These are phyloP conservation scores for Trichoderma sp. DNA, from an alignment of 2,329 filamentous ascomycete species.

Conservation along the genomic window DNA sequence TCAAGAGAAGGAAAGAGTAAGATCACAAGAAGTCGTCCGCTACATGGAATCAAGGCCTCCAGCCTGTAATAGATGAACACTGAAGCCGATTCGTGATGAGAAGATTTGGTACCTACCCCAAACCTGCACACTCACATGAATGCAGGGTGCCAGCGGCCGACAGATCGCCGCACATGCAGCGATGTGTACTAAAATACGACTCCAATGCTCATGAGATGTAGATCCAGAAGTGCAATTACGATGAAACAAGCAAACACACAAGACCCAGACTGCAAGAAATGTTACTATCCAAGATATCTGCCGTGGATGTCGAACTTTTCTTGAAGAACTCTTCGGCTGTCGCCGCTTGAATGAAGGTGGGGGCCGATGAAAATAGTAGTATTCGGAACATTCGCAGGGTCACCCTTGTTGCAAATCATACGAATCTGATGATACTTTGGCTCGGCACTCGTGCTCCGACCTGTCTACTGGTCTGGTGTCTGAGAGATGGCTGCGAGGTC, in stretches of 20 bases:
- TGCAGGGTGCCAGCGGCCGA: background rate
- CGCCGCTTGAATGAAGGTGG: background rate
- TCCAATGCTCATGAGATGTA: background rate
- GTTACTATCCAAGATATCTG: background rate
- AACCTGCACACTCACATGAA: background rate
- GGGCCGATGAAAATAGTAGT: background rate
- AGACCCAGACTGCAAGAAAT: background rate
- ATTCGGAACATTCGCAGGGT: background rate
- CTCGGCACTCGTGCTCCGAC: background rate
- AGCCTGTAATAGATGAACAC: background rate
- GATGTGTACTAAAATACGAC: background rate
- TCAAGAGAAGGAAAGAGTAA: background rate
- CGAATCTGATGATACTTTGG: background rate
- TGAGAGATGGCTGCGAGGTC: background rate
- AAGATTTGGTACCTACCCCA: background rate
- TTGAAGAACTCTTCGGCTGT: background rate
- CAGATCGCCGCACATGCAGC: background rate
- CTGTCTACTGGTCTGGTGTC: background rate
- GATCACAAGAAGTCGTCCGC: background rate
- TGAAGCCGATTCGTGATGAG: background rate
- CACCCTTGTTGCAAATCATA: background rate
- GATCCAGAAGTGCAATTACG: background rate
- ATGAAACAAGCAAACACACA: background rate
- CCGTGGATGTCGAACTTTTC: background rate
- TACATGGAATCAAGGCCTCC: background rate